These are phyloP conservation scores for Saccharomyces hybrid DNA, from an alignment of 1,139 yeast species.

Conservation along the genomic window DNA sequence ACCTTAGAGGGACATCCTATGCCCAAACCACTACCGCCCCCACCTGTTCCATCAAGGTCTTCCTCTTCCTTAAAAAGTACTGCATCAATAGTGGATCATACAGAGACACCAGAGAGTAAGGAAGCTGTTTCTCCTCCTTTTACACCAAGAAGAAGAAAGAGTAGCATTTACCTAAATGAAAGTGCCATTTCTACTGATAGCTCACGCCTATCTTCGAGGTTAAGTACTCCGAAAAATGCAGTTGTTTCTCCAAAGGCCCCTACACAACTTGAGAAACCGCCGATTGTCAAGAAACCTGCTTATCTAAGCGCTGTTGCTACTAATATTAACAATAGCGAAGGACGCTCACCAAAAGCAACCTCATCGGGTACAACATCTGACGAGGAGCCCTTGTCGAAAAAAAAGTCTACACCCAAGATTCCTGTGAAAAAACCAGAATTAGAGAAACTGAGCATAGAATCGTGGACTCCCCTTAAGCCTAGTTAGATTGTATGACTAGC, in stretches of 20 bases:
- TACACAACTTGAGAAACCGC: not conserved
- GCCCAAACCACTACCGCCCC: not conserved
- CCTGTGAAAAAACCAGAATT: slow-evolving; percentile 25
- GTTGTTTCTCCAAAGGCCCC: not conserved
- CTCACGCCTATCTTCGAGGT: too few species aligned
- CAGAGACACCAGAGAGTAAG: not conserved
- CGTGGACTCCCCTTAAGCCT: slow-evolving; percentile 54
- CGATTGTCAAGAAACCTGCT: not conserved
- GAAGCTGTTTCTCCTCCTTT: not conserved
- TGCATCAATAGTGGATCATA: not conserved
- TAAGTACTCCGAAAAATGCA: not conserved
- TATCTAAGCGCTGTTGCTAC: not conserved
- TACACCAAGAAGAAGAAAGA: not conserved
- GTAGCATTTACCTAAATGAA: not conserved
- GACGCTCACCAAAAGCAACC: not conserved
- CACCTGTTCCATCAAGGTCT: not conserved
- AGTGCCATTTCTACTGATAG: not conserved
- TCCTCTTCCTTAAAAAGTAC: not conserved
- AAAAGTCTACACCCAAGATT: slow-evolving; percentile 11
- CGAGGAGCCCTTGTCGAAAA: slow-evolving; percentile 2
- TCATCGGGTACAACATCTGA: not conserved
- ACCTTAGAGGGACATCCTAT: not conserved
- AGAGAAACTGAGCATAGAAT: slow-evolving; percentile 36
- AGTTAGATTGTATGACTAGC: slow-evolving; percentile 27
- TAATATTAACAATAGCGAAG: not conserved